These are phyloP conservation scores for Rheum nobile DNA, from an alignment of 148 eudicot genomes.

Conservation along the genomic window DNA sequence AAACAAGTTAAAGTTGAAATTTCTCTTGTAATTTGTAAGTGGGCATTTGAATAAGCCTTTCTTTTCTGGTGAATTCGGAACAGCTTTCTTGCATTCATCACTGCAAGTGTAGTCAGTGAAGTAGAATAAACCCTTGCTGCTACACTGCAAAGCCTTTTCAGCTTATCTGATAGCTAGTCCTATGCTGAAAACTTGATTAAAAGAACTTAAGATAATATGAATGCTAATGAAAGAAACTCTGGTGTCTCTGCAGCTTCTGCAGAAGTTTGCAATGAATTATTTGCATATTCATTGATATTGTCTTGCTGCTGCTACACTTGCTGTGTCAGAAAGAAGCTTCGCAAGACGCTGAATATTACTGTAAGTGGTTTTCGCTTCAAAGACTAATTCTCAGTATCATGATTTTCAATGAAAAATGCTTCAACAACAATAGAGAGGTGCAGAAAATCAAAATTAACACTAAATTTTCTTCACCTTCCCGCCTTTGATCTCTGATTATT, in stretches of 20 bases:
- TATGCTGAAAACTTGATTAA: background rate
- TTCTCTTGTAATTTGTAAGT: background rate
- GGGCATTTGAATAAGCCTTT: background rate
- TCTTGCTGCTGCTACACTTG: slow-evolving; percentile 99
- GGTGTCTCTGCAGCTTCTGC: slow-evolving; percentile 68
- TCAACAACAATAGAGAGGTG: background rate
- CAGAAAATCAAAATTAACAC: background rate
- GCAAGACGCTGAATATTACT: slow-evolving; percentile 63
- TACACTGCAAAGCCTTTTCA: background rate
- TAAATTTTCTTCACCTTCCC: background rate
- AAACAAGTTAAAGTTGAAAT: background rate
- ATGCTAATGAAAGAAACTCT: background rate
- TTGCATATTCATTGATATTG: slow-evolving; percentile 85
- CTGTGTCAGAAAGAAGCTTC: slow-evolving; percentile 84
- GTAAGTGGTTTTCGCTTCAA: slow-evolving; percentile 26
- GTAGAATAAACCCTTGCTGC: background rate
- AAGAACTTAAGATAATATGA: background rate
- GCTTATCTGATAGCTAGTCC: background rate
- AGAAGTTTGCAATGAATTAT: slow-evolving; percentile 73
- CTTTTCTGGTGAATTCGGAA: background rate
- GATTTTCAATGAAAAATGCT: background rate
- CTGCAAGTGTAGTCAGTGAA: background rate
- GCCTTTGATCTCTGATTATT: background rate
- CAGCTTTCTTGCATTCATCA: background rate
- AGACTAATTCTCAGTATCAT: background rate